Conservation (phyloP, 2,329 filamentous ascomycete species). For the Sporothrix pallida region DNA sequence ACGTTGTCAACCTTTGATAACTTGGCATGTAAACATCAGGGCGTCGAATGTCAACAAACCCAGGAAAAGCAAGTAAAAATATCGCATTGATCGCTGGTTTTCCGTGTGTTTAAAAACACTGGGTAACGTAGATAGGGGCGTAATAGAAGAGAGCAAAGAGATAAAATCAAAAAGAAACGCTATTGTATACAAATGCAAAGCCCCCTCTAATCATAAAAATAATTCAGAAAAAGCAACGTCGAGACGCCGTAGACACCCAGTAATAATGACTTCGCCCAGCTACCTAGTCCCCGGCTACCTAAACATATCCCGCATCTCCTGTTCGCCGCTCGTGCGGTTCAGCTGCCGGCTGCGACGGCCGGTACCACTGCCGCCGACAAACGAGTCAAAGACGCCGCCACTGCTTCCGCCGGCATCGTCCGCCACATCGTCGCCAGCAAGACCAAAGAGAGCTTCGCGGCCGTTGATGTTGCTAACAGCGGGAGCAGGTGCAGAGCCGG, state of each 20-base stretch:
- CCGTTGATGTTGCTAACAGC: conserved; percentile 31
- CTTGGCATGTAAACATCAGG: neutral
- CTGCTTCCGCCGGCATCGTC: neutral
- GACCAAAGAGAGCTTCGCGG: conserved; percentile 32
- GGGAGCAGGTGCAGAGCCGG: neutral
- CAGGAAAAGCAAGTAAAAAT: neutral
- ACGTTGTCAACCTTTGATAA: neutral
- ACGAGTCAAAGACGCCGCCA: conserved; percentile 32
- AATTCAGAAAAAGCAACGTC: neutral
- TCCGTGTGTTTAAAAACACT: too few relatives aligned
- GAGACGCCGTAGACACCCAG: neutral
- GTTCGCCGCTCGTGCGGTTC: conserved; percentile 32
- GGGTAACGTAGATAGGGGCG: neutral
- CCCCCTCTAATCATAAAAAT: conserved; percentile 19
- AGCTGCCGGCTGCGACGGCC: conserved; percentile 25
- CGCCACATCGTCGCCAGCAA: conserved; percentile 16
- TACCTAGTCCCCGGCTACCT: neutral
- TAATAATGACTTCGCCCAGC: neutral
- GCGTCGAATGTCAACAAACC: neutral
- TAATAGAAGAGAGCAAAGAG: neutral
- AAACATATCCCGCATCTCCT: conserved; percentile 38
- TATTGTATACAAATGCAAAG: conserved; percentile 17
- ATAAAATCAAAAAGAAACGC: conserved; percentile 2
- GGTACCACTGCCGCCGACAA: conserved; percentile 24
- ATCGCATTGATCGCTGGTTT: neutral